These are phyloP conservation scores for Metschnikowia proteae DNA, from an alignment of 805 yeast species.

Conservation along the genomic window DNA sequence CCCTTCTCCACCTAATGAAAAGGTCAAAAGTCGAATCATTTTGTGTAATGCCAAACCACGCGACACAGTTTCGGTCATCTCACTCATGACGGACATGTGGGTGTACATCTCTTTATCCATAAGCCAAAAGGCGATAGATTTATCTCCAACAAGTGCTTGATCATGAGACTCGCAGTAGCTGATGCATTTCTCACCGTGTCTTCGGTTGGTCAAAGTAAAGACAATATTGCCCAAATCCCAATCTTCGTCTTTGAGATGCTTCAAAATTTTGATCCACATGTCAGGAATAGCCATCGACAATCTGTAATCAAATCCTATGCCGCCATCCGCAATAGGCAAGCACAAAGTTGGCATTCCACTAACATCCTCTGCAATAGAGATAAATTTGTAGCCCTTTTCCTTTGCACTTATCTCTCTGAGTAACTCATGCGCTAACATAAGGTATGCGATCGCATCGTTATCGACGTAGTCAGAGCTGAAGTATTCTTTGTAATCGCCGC, in stretches of 20 bases:
- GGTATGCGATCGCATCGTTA: constrained; percentile 77
- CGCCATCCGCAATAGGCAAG: constrained; percentile 68
- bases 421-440: constrained; percentile 87
- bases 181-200: constrained; percentile 84
- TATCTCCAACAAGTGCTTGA: constrained; percentile 96
- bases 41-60: constrained; percentile 91
- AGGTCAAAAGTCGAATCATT: constrained; percentile 82
- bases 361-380: constrained; percentile 93
- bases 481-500: constrained; percentile 92
- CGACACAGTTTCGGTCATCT: constrained; percentile 72
- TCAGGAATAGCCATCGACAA: constrained; percentile 97
- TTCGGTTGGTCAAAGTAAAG: constrained; percentile 79
- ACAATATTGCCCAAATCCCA: constrained; percentile 87
- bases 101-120: constrained; percentile 99
- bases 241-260: constrained; percentile 79
- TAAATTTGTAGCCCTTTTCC: constrained; percentile 41
- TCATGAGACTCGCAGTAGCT: constrained; percentile 95
- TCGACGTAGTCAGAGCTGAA: constrained; percentile 77
- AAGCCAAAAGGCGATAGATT: constrained; percentile 94
- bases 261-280: constrained; percentile 95
- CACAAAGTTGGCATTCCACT: constrained; percentile 97
- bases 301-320: constrained; percentile 91
- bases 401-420: constrained; percentile 49
- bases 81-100: constrained; percentile 77
- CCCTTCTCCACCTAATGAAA: constrained; percentile 94